These are phyloP conservation scores for Beauveria pseudobassiana DNA, from an alignment of 2,329 filamentous ascomycete species.

Conservation along the genomic window DNA sequence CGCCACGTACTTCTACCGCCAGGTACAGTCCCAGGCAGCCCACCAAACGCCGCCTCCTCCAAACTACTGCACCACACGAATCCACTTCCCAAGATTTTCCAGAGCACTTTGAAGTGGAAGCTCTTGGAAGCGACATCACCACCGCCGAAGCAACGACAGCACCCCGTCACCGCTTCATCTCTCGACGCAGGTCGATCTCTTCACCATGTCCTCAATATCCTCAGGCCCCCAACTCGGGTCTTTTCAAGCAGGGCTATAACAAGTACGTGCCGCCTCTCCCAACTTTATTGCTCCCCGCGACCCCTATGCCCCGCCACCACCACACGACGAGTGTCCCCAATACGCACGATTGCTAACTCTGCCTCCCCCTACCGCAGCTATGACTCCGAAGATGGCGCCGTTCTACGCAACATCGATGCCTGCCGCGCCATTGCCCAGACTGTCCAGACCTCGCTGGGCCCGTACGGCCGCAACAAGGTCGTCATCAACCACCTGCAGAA, in stretches of 20 bases:
- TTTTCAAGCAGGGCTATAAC: slow-evolving; percentile 96
- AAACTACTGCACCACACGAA: slow-evolving; percentile 1
- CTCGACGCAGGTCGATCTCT: slow-evolving; percentile 4
- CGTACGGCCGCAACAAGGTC: slow-evolving; percentile 98
- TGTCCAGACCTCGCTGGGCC: slow-evolving; percentile 92
- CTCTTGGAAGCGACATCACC: slow-evolving; percentile 12
- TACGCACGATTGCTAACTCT: slow-evolving; percentile 13
- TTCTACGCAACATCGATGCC: slow-evolving; percentile 97
- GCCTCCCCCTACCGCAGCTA: slow-evolving; percentile 54
- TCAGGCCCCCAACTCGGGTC: slow-evolving; percentile 80
- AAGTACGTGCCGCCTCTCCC: slow-evolving; percentile 54
- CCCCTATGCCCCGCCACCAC: slow-evolving; percentile 16
- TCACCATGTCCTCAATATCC: slow-evolving; percentile 89
- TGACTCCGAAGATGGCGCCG: slow-evolving; percentile 97
- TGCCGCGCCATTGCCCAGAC: slow-evolving; percentile 93
- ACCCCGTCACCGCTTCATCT: slow-evolving; percentile 5
- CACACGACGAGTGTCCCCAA: background rate
- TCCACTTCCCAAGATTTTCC: slow-evolving; percentile 11
- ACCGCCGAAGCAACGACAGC: slow-evolving; percentile 10
- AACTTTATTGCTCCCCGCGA: slow-evolving; percentile 18
- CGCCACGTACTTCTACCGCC: background rate
- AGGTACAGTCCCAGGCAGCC: background rate
- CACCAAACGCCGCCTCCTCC: slow-evolving; percentile 2
- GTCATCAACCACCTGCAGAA: slow-evolving; percentile 99
- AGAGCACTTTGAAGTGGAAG: slow-evolving; percentile 9